These are phyloP conservation scores for Metschnikowia corniflorae DNA, from an alignment of 805 yeast species.

Conservation along the genomic window DNA sequence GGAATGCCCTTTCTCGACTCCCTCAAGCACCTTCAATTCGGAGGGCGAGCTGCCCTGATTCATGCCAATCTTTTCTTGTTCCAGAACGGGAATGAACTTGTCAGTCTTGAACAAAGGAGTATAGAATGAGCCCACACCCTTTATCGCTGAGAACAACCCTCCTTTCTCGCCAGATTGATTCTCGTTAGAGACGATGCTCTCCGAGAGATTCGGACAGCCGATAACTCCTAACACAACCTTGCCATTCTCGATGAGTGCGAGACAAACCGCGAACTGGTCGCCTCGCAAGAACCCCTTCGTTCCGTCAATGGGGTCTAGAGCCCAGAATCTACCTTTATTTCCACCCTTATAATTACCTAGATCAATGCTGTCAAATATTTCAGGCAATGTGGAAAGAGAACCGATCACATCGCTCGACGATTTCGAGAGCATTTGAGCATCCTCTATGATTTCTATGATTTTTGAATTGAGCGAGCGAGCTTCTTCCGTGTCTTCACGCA, in stretches of 20 bases:
- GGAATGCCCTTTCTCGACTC: conserved; percentile 94
- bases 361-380: conserved; percentile 67
- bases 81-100: conserved; percentile 32
- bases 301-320: conserved; percentile 97
- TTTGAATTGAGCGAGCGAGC: conserved; percentile 45
- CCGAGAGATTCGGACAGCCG: conserved; percentile 91
- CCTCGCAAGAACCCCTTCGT: conserved; percentile 94
- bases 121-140: conserved; percentile 65
- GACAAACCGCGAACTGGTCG: conserved; percentile 94
- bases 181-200: conserved; percentile 37
- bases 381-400: conserved; percentile 38
- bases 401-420: conserved; percentile 35
- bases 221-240: conserved; percentile 84
- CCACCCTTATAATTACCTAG: conserved; percentile 82
- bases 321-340: conserved; percentile 82
- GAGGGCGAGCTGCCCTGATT: conserved; percentile 42
- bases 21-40: conserved; percentile 74
- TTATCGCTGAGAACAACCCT: conserved; percentile 71
- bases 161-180: conserved; percentile 46
- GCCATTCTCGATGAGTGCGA: conserved; percentile 85
- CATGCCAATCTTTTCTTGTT: conserved; percentile 47
- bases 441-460: conserved; percentile 58
- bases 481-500: conserved; percentile 42
- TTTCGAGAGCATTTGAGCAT: conserved; percentile 47
- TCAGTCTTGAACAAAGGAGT: conserved; percentile 34